Evolutionary conservation across 225 moss, liverwort and hornwort species (phyloP), one percentile per base, ranked within the genome.

Genomic region (Polytrichum commune): DNA sequence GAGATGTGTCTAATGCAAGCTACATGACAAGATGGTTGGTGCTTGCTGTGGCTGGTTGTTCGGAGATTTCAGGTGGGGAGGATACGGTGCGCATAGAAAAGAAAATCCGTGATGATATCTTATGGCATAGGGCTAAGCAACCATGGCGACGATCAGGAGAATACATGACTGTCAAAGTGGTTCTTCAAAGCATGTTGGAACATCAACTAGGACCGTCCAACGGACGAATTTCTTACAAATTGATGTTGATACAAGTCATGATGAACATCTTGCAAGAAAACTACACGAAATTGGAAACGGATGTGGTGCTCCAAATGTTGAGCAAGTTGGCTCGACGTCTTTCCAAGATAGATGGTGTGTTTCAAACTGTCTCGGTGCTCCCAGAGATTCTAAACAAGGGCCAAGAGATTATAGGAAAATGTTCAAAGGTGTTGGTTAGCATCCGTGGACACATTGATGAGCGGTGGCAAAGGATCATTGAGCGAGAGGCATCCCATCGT

Each of bases 111-210:
- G 81, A 77, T n/a, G 77, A 73, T 55, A 63, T 77, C 13, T 53
- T 74, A 28, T 77, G 81, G 73, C 32, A 24, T 24, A 8, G 29
- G 5, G 55, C 28, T 25, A 19, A 0, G 0, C 29, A 66, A 18
- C 77, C 81, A 18, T 81, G 81, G 77, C 77, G 81, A 13, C 70
- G 81, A 27, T 81, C 81, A 7, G 74, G 74, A 62, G 81, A 81
- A 32, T 77, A 81, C 66, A 66, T 70, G 66, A 29, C 81, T 7
- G 70, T 74, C 13, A 81, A 81, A 66, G 18, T 77, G 46, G 74
- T 77, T 29, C 81, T 77, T 29, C 81, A 81, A 7, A 70, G 70
- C 58, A 71, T 56, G 16, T 74, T 81, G 22, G 24, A 55, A 27
- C 66, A 38, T 1, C 29, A 53, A 35, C 61, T 71, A n/a, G 70